Base-by-base conservation (phyloP, 306 rosid species). In the Dryas alaskensis region DNA sequence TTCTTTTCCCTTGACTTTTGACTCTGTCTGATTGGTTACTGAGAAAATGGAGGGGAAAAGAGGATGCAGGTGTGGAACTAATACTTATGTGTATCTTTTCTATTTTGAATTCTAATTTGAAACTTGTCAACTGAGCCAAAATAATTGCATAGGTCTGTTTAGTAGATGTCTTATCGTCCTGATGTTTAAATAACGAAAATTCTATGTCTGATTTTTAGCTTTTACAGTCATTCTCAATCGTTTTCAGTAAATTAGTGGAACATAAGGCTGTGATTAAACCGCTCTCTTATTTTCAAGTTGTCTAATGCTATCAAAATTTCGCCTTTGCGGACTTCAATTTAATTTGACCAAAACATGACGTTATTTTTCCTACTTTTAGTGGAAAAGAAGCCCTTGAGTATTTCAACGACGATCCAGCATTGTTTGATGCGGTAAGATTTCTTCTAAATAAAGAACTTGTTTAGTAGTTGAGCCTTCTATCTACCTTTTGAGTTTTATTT, bases 301-400 rank as follows among this genome's bases (percentile, higher is more conserved):
- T 51, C 4, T 11, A 51, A 52, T 53, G 51, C 49, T 17, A 17
- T 12, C 14, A 60, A 60, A 31, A 5, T 60, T 27, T 60, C 17
- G 4, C 65, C 44, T 60, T 31, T 60, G 65, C 4, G 1, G 44
- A 25, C 10, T 60, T 60, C n/a, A 2, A 13, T 10, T 10, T 10
- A 25, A 55, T 27, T 22, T 14, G 50, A 40, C n/a, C 55, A 3
- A 16, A 46, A 60, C n/a, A 50, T 62, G 76, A 37, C 45, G n/a
- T 42, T 70, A 7, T 53, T 7, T 19, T 37, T 17, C n/a, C 37
- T 3, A 5, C 22, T 73, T 53, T 65, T 40, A 90, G 97, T 47
- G 98, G 98, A 72, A 79, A 91, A 79, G 97, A 93, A 72, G 98
- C 98, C 0, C 91, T 91, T 67, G 67, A 87, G 66, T 93, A 93